Base-by-base conservation (phyloP, 306 rosid species). In the Prunus persica region DNA sequence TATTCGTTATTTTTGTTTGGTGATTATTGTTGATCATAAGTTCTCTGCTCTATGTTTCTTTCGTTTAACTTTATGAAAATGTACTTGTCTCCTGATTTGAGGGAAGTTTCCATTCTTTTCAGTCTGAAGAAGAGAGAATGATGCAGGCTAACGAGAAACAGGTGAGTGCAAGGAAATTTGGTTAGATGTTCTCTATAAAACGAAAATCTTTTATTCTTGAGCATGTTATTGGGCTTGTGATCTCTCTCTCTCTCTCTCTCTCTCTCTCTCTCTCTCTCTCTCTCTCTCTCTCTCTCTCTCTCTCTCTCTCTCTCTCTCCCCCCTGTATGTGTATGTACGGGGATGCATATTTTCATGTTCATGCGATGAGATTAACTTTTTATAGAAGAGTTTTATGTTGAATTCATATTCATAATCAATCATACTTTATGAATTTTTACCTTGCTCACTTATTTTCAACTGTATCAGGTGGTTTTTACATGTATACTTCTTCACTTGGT, bases 121-220 rank as follows among this genome's bases (percentile, higher is more conserved):
- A 96, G 99, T 73, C 82, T 65, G 98, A 92, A 91, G 96, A 89
- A 82, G 98, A 96, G 90, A 88, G 99, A 73, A 68, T 82, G 83
- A 87, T 34, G 72, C 98, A 91, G 83, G 84, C 78, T 10, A 73
- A 82, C 46, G 92, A 84, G 64, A 84, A 76, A 61, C 84, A 57
- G 86, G 98, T 90, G 61, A 76, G 88, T 64, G 51, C 54, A 13
- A 16, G 68, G 62, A 64, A n/a, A 47, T 78, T 24, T 72, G 61
- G 71, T 52, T 55, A 7, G 72, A 43, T 56, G 63, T 14, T 34
- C 34, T 50, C 10, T 2, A 15, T 63, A 63, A 28, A 63, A 28
- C 0, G 38, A 25, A 13, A 60, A 6, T 27, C 1, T 13, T 24
- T 13, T 60, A 12, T 25, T 25, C 16, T 25, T 25, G 6, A 1